Evolutionary conservation across 2,329 filamentous ascomycete genomes (phyloP).

Genomic region (Phialemoniopsis sp.): DNA sequence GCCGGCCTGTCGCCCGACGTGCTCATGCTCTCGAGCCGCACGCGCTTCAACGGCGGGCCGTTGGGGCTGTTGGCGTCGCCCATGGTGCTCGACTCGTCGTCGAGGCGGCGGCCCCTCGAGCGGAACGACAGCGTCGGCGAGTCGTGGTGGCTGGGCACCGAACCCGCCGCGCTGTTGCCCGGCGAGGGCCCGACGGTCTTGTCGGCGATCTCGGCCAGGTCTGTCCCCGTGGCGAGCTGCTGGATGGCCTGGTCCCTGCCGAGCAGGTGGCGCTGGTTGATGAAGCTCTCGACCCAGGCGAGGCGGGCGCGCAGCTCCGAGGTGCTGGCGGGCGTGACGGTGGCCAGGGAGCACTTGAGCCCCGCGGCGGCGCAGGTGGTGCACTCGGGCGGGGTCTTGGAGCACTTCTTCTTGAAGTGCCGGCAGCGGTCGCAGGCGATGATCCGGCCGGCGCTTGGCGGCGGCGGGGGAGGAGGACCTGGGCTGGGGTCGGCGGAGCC

Average conservation of each 20-base stretch:
- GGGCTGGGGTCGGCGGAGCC: slow-evolving; percentile 9
- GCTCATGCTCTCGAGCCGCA: neutral
- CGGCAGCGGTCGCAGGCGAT: slow-evolving; percentile 36
- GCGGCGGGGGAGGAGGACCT: slow-evolving; percentile 19
- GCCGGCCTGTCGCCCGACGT: neutral
- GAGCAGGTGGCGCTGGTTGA: slow-evolving; percentile 25
- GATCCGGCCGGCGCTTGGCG: slow-evolving; percentile 12
- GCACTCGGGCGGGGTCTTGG: slow-evolving; percentile 33
- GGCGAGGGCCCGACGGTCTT: slow-evolving; percentile 1
- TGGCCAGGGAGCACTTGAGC: slow-evolving; percentile 26
- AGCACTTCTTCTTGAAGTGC: slow-evolving; percentile 41
- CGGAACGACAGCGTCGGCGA: slow-evolving; percentile 2
- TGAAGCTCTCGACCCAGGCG: slow-evolving; percentile 30
- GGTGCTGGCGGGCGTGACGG: slow-evolving; percentile 24
- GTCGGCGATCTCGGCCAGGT: slow-evolving; percentile 12
- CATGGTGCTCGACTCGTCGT: too few species aligned
- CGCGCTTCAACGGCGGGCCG: neutral
- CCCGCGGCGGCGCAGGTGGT: slow-evolving; percentile 32
- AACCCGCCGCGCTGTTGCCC: too few species aligned
- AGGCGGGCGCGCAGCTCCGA: slow-evolving; percentile 33
- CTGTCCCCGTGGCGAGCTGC: slow-evolving; percentile 28
- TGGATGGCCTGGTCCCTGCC: slow-evolving; percentile 20
- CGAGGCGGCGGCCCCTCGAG: too few species aligned
- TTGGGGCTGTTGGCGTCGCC: too few species aligned
- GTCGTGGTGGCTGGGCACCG: slow-evolving; percentile 1